Evolutionary conservation across 805 yeast species (phyloP).

Genomic region (Barnettozyma salicaria): DNA sequence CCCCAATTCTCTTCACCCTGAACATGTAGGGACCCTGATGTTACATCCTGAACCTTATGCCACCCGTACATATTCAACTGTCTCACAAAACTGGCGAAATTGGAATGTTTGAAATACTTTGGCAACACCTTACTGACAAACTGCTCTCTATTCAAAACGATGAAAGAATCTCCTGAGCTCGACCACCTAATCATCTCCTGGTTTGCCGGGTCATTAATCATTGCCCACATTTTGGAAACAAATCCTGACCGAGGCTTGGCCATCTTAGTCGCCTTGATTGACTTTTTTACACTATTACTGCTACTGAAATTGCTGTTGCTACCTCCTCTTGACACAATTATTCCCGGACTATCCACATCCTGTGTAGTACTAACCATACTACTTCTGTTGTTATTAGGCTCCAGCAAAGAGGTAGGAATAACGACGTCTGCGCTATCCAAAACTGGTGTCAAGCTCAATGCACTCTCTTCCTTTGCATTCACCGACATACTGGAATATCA

Average conservation of each 20-base stretch:
- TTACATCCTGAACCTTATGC: conserved; percentile 96
- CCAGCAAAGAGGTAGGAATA: conserved; percentile 2
- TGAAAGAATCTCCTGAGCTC: conserved; percentile 78
- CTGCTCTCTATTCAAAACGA: conserved; percentile 72
- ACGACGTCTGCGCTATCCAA: conserved; percentile 1
- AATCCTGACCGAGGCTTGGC: conserved; percentile 76
- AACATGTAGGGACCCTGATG: conserved; percentile 57
- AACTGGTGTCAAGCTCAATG: conserved; percentile 2
- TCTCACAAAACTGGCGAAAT: conserved; percentile 92
- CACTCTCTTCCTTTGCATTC: not conserved
- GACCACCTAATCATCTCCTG: conserved; percentile 75
- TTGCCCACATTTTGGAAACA: conserved; percentile 89
- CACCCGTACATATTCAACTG: conserved; percentile 98
- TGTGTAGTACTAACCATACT: too few species aligned
- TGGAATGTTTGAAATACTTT: conserved; percentile 88
- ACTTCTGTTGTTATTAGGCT: too few species aligned
- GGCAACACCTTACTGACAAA: conserved; percentile 85
- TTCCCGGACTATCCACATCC: too few species aligned
- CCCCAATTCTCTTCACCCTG: conserved; percentile 74
- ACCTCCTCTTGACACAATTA: too few species aligned
- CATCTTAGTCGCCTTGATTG: not conserved
- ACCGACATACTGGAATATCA: not conserved
- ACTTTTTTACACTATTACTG: not conserved
- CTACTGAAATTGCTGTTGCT: too few species aligned
- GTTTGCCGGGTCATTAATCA: conserved; percentile 82